These are phyloP conservation scores for Mentha longifolia DNA, from an alignment of 257 asterid species.

Conservation along the genomic window DNA sequence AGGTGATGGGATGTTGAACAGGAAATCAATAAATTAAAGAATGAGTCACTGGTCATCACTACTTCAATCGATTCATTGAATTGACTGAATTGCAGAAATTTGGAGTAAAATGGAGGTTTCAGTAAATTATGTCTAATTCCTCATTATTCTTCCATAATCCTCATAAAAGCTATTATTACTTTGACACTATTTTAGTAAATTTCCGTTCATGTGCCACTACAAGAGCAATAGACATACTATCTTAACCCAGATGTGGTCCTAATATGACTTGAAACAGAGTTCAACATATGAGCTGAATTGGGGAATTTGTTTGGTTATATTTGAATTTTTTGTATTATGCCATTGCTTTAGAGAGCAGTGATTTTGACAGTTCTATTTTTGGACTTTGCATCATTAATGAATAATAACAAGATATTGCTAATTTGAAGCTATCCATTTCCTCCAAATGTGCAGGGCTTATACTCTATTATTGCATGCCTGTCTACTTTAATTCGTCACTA, in stretches of 20 bases:
- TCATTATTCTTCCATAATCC: neutral
- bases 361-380: neutral
- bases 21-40: neutral
- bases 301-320: neutral
- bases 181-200: conserved; percentile 2
- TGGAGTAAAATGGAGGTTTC: conserved; percentile 8
- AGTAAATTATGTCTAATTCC: neutral
- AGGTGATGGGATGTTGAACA: neutral
- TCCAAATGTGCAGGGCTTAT: neutral
- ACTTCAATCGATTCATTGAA: neutral
- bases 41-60: neutral
- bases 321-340: neutral
- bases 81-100: neutral
- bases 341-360: neutral
- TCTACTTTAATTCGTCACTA: conserved; percentile 25
- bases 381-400: neutral
- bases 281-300: neutral
- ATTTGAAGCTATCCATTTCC: conserved; percentile 11
- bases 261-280: conserved; percentile 9
- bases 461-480: neutral
- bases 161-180: neutral
- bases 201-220: no score
- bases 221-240: neutral
- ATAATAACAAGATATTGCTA: neutral
- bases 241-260: neutral